These are phyloP conservation scores for Morella rubra DNA, from an alignment of 306 rosid genomes.

Conservation along the genomic window DNA sequence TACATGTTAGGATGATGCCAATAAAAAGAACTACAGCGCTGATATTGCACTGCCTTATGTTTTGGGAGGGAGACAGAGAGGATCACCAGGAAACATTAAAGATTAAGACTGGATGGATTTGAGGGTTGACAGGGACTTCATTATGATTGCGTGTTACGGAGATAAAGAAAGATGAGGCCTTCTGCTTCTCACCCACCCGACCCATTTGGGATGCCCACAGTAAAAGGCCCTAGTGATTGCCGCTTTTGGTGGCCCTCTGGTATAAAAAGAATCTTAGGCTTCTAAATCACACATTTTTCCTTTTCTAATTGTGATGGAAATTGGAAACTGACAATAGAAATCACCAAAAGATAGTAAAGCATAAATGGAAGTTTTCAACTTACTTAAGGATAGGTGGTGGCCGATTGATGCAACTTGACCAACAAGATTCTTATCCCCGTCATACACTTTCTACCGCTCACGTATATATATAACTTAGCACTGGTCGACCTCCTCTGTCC, in stretches of 20 bases:
- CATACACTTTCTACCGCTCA: slow-evolving; percentile 2
- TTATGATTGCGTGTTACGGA: slow-evolving; percentile 51
- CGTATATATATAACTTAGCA: slow-evolving; percentile 8
- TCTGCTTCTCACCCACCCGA: slow-evolving; percentile 80
- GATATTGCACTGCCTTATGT: no score
- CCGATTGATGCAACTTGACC: slow-evolving; percentile 30
- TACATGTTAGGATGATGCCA: no score
- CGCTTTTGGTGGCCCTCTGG: slow-evolving; percentile 40
- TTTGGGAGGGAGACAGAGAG: slow-evolving; percentile 2
- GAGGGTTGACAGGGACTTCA: slow-evolving; percentile 35
- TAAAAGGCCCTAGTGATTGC: slow-evolving; percentile 45
- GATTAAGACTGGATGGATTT: slow-evolving; percentile 30
- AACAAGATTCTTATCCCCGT: neutral
- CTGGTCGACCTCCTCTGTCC: slow-evolving; percentile 28
- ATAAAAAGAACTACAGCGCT: no score
- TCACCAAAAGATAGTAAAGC: slow-evolving; percentile 34
- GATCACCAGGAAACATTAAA: neutral
- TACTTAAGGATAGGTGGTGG: slow-evolving; percentile 30
- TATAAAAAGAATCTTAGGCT: slow-evolving; percentile 54
- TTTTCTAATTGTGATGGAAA: slow-evolving; percentile 29
- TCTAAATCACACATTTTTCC: slow-evolving; percentile 35
- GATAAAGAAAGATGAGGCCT: slow-evolving; percentile 39
- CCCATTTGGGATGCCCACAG: slow-evolving; percentile 50
- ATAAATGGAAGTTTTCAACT: slow-evolving; percentile 21
- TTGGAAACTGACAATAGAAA: slow-evolving; percentile 10